Percentiles rank a stretch among this genome's conserved stretches.
Evolutionary conservation across 768 basidiomycete genomes (phyloP).

Genomic region (Phaeolepiota aurea): DNA sequence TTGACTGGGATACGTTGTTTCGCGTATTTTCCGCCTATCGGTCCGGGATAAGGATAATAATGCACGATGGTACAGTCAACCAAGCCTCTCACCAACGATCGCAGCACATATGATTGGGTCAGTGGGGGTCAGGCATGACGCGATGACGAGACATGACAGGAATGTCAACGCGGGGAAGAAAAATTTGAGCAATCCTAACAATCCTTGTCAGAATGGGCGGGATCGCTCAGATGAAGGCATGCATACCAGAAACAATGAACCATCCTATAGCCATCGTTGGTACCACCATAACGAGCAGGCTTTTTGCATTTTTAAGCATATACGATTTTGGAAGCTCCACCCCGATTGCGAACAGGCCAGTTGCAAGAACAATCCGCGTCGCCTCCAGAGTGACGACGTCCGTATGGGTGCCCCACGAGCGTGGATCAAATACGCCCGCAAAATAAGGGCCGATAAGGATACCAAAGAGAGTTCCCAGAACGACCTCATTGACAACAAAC

Average conservation of each 20-base stretch:
- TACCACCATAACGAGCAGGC: conserved; percentile 61
- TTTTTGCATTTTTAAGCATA: conserved; percentile 70
- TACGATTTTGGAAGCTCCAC: conserved; percentile 87
- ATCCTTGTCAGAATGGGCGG: not conserved
- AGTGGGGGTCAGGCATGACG: conserved; percentile 88
- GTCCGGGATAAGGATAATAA: conserved; percentile 1
- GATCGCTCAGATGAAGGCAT: not conserved
- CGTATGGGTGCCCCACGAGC: conserved; percentile 51
- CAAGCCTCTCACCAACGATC: conserved; percentile 48
- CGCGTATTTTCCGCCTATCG: conserved; percentile 61
- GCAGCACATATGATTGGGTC: conserved; percentile 90
- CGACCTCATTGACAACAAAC: conserved; percentile 90
- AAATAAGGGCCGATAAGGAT: conserved; percentile 65
- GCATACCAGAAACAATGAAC: conserved; percentile 63
- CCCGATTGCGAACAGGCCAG: conserved; percentile 91
- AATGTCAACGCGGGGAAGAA: conserved; percentile 68
- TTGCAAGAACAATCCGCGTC: conserved; percentile 82
- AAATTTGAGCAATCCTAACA: conserved; percentile 50
- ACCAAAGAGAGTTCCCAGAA: conserved; percentile 74
- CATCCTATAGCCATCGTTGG: conserved; percentile 85
- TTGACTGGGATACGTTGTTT: conserved; percentile 61
- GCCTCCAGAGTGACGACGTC: conserved; percentile 71
- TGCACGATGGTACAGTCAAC: not conserved
- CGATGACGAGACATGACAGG: conserved; percentile 75
- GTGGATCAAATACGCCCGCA: conserved; percentile 67